Conservation (phyloP, 441 rosid genomes). For the Gossypium schwendimanii region DNA sequence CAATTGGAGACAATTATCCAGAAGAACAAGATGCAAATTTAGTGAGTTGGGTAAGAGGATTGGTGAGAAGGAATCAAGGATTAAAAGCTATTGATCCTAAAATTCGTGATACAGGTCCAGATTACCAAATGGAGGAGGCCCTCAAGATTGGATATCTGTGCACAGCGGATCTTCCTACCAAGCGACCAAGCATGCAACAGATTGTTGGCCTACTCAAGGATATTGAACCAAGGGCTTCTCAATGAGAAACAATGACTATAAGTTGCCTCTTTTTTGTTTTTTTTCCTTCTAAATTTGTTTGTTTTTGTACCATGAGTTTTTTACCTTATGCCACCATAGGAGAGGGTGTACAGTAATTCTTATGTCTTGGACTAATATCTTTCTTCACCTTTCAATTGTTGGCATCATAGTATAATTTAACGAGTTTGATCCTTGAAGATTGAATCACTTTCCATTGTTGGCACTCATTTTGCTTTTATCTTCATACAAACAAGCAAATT, state of each 20-base stretch:
- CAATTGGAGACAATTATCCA: slow-evolving; percentile 63
- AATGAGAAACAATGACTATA: slow-evolving; percentile 28
- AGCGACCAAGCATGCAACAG: slow-evolving; percentile 95
- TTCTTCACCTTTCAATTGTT: slow-evolving; percentile 9
- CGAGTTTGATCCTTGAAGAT: slow-evolving; percentile 11
- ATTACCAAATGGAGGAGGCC: slow-evolving; percentile 69
- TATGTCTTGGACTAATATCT: slow-evolving; percentile 21
- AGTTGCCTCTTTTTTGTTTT: neutral
- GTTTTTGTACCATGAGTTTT: slow-evolving; percentile 19
- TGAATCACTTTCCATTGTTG: neutral
- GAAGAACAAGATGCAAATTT: slow-evolving; percentile 48
- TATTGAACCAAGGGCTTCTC: slow-evolving; percentile 49
- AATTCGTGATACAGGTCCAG: slow-evolving; percentile 54
- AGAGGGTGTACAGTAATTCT: slow-evolving; percentile 31
- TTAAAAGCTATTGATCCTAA: slow-evolving; percentile 65
- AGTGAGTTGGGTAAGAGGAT: slow-evolving; percentile 70
- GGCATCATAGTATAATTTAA: slow-evolving; percentile 19
- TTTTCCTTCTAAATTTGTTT: slow-evolving; percentile 14
- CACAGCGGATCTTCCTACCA: slow-evolving; percentile 73
- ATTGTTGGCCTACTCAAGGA: slow-evolving; percentile 94
- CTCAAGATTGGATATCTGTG: slow-evolving; percentile 89
- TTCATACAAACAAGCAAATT: neutral
- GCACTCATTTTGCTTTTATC: neutral
- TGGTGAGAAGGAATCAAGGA: slow-evolving; percentile 56
- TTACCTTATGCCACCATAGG: slow-evolving; percentile 22